Evolutionary conservation across 768 basidiomycete genomes (phyloP).

Genomic region (Daedaleopsis nitida): DNA sequence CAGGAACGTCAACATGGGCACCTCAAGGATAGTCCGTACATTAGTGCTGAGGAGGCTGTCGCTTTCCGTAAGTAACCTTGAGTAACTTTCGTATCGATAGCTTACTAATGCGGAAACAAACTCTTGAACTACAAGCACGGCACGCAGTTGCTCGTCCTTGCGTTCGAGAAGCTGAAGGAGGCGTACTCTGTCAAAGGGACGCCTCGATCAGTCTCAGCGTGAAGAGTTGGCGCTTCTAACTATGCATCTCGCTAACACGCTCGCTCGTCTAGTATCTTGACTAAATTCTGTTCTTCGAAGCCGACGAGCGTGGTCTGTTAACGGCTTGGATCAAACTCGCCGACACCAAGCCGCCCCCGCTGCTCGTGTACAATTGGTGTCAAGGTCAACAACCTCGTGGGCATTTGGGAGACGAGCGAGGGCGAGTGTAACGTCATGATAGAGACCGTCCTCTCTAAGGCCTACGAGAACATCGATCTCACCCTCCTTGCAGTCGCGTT

Average conservation of each 20-base stretch:
- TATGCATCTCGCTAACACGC: conserved; percentile 99
- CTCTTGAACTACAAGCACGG: conserved; percentile 99
- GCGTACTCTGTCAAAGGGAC: conserved; percentile 97
- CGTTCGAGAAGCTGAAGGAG: conserved; percentile 97
- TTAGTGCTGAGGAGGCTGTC: conserved; percentile 97
- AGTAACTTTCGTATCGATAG: background rate
- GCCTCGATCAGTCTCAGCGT: conserved; percentile 96
- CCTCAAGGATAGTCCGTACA: conserved; percentile 98
- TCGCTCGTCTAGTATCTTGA: conserved; percentile 96
- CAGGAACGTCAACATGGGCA: conserved; percentile 99
- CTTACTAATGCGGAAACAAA: background rate
- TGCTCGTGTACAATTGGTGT: conserved; percentile 99
- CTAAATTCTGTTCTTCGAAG: conserved; percentile 98
- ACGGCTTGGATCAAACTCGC: conserved; percentile 99
- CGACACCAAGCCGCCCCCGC: conserved; percentile 94
- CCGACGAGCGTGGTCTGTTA: conserved; percentile 97
- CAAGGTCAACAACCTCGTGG: conserved; percentile 99
- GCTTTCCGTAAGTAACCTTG: conserved; percentile 78
- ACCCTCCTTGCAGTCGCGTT: too few relatives aligned
- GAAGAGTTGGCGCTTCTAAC: conserved; percentile 95
- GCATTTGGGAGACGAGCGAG: conserved; percentile 97
- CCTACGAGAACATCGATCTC: conserved; percentile 98
- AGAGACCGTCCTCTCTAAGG: conserved; percentile 97
- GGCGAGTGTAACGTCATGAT: conserved; percentile 98
- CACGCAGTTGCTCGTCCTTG: conserved; percentile 94